A percentile compares a stretch with the other conserved stretches of the same genome.
Evolutionary conservation across 371 early-diverging fungal species (phyloP).

Genomic region (Batkoa obscura): DNA sequence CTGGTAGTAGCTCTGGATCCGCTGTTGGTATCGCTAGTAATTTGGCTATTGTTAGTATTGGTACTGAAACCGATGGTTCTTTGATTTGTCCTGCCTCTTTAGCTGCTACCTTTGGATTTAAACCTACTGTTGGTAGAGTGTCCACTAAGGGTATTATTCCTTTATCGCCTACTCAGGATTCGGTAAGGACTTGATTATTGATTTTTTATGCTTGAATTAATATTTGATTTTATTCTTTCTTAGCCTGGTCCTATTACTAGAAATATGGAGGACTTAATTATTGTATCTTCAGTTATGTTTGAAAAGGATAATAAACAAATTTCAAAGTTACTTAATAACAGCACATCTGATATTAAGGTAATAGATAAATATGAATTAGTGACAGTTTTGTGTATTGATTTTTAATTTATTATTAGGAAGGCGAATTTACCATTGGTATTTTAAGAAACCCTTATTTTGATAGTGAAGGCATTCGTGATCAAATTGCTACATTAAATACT

Average conservation of each 20-base stretch:
- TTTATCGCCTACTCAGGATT: conserved; percentile 74
- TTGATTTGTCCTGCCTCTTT: conserved; percentile 80
- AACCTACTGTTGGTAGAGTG: conserved; percentile 70
- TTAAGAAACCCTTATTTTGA: no score
- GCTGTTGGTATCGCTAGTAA: conserved; percentile 75
- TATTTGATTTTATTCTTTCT: background rate
- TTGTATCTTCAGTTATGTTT: no score
- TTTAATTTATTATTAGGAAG: no score
- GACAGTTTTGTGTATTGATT: no score
- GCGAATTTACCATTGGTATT: no score
- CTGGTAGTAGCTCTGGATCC: conserved; percentile 31
- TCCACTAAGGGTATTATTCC: conserved; percentile 71
- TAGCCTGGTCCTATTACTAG: background rate
- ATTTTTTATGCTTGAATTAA: background rate
- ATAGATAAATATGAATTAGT: no score
- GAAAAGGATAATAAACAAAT: no score
- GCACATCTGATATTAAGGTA: no score
- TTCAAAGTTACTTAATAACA: no score
- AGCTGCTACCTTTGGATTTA: conserved; percentile 79
- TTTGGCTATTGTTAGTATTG: conserved; percentile 49
- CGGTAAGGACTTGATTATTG: conserved; percentile 20
- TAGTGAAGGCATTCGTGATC: no score
- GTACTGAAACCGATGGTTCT: conserved; percentile 89
- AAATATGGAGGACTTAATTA: background rate
- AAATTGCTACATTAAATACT: no score